Conservation (phyloP, 108 stramenopile genomes). For the Schizochytrium sp. region DNA sequence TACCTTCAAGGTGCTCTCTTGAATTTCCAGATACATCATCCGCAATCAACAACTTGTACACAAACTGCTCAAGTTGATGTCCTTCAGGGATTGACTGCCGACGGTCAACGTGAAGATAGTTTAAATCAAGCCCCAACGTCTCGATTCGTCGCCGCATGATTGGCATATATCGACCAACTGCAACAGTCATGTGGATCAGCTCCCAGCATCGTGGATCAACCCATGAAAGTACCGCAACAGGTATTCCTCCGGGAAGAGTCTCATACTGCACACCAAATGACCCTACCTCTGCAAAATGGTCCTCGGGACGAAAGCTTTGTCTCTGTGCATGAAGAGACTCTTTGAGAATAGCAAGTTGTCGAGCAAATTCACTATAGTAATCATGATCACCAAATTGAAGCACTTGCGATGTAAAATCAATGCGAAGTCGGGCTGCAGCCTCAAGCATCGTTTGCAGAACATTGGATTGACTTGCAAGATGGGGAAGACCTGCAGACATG, state of each 20-base stretch:
- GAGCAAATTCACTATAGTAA: neutral
- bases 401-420: constrained; percentile 2
- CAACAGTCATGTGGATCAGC: neutral
- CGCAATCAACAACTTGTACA: neutral
- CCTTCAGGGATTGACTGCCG: neutral
- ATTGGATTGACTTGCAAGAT: neutral
- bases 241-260: neutral
- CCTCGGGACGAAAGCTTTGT: too few species aligned
- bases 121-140: neutral
- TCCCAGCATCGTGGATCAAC: neutral
- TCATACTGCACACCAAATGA: neutral
- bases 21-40: too few species aligned
- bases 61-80: neutral
- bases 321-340: neutral
- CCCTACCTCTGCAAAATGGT: too few species aligned
- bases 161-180: neutral
- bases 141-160: neutral
- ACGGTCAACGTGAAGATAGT: neutral
- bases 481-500: too few species aligned
- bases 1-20: too few species aligned
- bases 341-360: neutral
- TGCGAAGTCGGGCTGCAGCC: constrained; percentile 1
- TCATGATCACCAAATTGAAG: neutral
- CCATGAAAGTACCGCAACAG: constrained; percentile 10
- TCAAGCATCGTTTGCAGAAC: neutral